Evolutionary conservation across 176 grass and related monocot genomes (phyloP).

Genomic region (Calamus simplicifolius): DNA sequence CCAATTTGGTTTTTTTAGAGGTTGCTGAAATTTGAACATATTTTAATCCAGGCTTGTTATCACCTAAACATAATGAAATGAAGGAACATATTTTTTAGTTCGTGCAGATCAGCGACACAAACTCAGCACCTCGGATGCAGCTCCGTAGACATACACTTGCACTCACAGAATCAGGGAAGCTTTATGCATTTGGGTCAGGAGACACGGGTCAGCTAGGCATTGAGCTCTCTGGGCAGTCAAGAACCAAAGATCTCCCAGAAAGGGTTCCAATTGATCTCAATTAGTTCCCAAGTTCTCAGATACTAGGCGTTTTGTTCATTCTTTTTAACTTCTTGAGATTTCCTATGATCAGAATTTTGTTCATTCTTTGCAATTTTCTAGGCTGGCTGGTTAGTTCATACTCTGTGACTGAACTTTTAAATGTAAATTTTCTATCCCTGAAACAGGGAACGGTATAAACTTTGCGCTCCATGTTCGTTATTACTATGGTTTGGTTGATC

Average conservation of each 20-base stretch:
- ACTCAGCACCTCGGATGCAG: constrained; percentile 66
- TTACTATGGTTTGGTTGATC: too few species aligned
- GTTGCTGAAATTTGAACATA: too few species aligned
- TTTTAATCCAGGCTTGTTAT: constrained; percentile 35
- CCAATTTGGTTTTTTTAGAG: too few species aligned
- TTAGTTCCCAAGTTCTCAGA: constrained; percentile 8
- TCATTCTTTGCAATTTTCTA: too few species aligned
- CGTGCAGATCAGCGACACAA: constrained; percentile 27
- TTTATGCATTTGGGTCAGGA: constrained; percentile 67
- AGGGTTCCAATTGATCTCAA: constrained; percentile 52
- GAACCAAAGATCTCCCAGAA: constrained; percentile 53
- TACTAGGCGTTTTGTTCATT: neutral
- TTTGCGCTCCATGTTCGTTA: too few species aligned
- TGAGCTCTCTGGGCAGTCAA: constrained; percentile 60
- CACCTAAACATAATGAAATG: neutral
- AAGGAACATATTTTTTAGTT: too few species aligned
- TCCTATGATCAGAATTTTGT: too few species aligned
- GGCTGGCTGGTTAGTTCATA: too few species aligned
- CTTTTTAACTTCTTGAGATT: neutral
- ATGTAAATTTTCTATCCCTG: too few species aligned
- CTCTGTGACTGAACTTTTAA: too few species aligned
- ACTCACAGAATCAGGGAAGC: constrained; percentile 60
- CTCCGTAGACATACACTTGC: constrained; percentile 57
- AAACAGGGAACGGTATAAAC: too few species aligned
- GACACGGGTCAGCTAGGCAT: constrained; percentile 78